These are phyloP conservation scores for Hydrangea macrophylla DNA, from an alignment of 148 eudicot species.

Conservation along the genomic window DNA sequence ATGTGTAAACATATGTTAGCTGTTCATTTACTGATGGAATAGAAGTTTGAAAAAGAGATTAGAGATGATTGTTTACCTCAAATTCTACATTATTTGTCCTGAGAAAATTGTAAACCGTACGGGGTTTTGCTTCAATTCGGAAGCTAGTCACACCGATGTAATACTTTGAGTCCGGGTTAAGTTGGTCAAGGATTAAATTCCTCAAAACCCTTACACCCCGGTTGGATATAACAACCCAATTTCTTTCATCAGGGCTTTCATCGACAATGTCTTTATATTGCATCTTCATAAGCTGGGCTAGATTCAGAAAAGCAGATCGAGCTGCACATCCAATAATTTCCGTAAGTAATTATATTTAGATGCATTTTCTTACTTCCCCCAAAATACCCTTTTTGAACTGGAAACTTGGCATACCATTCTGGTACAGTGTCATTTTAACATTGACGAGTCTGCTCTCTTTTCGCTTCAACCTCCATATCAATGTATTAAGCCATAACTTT, in stretches of 20 bases:
- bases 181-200: neutral
- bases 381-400: neutral
- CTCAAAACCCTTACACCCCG: neutral
- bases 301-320: neutral
- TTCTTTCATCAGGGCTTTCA: neutral
- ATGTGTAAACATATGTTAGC: too few species aligned
- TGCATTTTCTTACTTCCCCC: too few species aligned
- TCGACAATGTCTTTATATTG: neutral
- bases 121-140: neutral
- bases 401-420: neutral
- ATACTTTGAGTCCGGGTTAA: neutral
- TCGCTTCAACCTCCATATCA: constrained; percentile 5
- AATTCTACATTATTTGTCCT: neutral
- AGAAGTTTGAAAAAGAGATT: neutral
- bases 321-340: neutral
- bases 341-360: neutral
- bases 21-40: too few species aligned
- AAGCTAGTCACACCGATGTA: neutral
- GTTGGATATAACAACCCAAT: neutral
- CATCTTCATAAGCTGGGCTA: neutral
- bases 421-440: neutral
- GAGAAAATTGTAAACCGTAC: neutral
- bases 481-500: constrained; percentile 3
- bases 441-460: neutral
- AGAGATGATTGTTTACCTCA: neutral